A percentile compares a stretch with the other conserved stretches of the same genome.
These are phyloP conservation scores for Ophiostoma piceae DNA, from an alignment of 2,329 filamentous ascomycete genomes.

Conservation along the genomic window DNA sequence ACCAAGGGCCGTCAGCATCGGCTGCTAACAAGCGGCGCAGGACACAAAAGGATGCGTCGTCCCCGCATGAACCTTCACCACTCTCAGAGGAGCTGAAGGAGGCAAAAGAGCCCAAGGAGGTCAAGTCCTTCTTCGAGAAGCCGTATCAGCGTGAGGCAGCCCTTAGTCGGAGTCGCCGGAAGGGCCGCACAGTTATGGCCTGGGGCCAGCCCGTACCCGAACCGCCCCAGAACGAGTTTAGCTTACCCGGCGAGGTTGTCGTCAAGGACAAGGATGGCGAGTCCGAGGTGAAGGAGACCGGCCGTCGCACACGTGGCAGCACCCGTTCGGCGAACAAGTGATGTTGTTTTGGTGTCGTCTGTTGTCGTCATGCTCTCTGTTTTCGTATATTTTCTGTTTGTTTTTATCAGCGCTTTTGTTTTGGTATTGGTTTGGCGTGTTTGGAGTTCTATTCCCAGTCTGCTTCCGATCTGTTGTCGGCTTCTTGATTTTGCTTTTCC, in stretches of 20 bases:
- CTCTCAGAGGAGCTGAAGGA: slow-evolving; percentile 24
- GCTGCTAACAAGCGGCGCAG: slow-evolving; percentile 26
- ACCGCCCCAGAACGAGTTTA: slow-evolving; percentile 63
- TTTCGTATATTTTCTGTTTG: not conserved
- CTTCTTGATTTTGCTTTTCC: not conserved
- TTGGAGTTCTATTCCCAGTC: not conserved
- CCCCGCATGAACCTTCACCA: not conserved
- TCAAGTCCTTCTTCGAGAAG: slow-evolving; percentile 83
- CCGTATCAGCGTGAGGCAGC: slow-evolving; percentile 74
- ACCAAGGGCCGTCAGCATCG: slow-evolving; percentile 40
- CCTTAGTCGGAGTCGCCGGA: slow-evolving; percentile 64
- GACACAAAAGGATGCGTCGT: slow-evolving; percentile 10
- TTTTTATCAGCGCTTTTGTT: not conserved
- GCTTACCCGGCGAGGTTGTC: slow-evolving; percentile 61
- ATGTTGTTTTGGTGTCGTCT: not conserved
- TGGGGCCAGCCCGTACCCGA: slow-evolving; percentile 82
- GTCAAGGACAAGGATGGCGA: slow-evolving; percentile 31
- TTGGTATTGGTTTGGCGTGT: not conserved
- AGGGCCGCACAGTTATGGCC: slow-evolving; percentile 64
- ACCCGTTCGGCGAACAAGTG: not conserved
- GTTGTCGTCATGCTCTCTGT: not conserved
- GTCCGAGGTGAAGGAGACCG: not conserved
- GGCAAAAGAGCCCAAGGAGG: slow-evolving; percentile 49
- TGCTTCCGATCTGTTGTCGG: not conserved
- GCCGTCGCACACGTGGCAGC: slow-evolving; percentile 4